Evolutionary conservation across 1,284 basidiomycete species (phyloP), one percentile per base, ranked within the genome.

Genomic region (Naganishia liquefaciens): DNA sequence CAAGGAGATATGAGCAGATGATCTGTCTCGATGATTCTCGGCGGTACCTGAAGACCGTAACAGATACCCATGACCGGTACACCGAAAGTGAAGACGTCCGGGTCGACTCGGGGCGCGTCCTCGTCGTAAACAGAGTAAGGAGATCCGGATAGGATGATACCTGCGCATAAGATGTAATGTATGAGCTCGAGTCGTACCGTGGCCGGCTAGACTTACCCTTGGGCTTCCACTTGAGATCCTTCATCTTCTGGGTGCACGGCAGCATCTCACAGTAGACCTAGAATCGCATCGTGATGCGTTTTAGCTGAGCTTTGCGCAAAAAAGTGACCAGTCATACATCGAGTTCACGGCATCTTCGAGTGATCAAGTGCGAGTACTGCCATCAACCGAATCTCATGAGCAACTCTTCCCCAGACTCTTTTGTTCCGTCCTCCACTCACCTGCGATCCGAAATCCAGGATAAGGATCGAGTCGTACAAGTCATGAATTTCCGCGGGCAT

Each of bases 321-420:
- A 62, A 15, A 27, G 39, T 44, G 30, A 39, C 23, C 11, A 28
- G 17, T 4, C 76, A 67, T 63, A 77, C 78, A 69, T 93, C 93
- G 77, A 95, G 86, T 80, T 99, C 96, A 77, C 96, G 90, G 84
- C 95, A 98, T 87, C 96, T 85, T 77, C 96, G 83, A 21, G 95
- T 97, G 80, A 99, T 99, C 71, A 99, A 83, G 82, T 99, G 96
- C 72, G 94, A 98, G 80, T 98, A 98, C 90, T 96, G 68, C 23
- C 64, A 33, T 19, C 25, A 2, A 17, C 40, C 13, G 13, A 42
- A 3, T 33, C 30, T 25, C 58, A 54, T 40, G 23, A 49, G 17
- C 37, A 55, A n/a, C 53, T 53, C 28, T 70, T 68, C 50, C 66
- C 30, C 40, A 62, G 55, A 53, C 6, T 40, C n/a, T 25, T 19